Conservation (phyloP, 164 flowering plant genomes). For the Brasenia schreberi region DNA sequence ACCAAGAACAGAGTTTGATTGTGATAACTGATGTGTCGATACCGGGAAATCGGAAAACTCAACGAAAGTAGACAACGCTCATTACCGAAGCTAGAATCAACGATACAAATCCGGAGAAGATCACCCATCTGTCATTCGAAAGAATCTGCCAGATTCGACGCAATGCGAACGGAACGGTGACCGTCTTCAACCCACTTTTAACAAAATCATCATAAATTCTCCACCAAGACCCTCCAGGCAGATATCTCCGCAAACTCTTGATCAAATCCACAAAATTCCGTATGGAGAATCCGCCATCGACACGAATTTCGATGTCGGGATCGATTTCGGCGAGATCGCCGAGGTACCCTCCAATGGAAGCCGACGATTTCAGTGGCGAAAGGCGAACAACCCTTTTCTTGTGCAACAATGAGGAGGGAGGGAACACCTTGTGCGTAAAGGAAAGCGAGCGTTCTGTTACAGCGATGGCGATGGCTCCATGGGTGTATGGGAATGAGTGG, state of each 20-base stretch:
- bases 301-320: not conserved
- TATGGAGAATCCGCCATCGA: constrained; percentile 5
- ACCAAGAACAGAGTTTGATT: not conserved
- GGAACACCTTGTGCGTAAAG: not conserved
- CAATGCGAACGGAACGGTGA: constrained; percentile 56
- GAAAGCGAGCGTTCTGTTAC: not conserved
- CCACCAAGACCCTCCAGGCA: constrained; percentile 95
- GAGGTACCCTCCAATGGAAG: not conserved
- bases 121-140: constrained; percentile 62
- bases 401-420: not conserved
- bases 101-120: constrained; percentile 52
- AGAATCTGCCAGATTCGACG: constrained; percentile 71
- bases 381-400: not conserved
- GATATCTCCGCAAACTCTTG: constrained; percentile 23
- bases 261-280: constrained; percentile 9
- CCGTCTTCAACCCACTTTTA: constrained; percentile 33
- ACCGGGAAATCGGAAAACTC: not conserved
- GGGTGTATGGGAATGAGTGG: not conserved
- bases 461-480: not conserved
- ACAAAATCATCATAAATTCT: constrained; percentile 26
- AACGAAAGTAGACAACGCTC: constrained; percentile 1
- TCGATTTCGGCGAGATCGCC: not conserved
- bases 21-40: not conserved
- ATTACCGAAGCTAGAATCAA: constrained; percentile 64
- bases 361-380: not conserved